These are phyloP conservation scores for Thermothelomyces thermophilus DNA, from an alignment of 2,329 filamentous ascomycete genomes.

Conservation along the genomic window DNA sequence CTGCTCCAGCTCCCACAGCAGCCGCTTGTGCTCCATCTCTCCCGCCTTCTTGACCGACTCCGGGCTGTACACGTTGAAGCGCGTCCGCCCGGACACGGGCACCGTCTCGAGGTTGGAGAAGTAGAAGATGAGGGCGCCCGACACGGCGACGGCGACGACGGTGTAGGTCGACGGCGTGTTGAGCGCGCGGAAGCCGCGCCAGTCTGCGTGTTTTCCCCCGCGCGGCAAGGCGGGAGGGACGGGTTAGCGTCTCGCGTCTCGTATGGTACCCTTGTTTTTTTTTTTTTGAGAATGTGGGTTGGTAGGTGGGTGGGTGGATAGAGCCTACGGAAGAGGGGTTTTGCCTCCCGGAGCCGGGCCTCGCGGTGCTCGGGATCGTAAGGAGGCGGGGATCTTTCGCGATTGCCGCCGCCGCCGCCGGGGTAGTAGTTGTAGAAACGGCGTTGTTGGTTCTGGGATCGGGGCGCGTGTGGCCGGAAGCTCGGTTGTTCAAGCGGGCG, in stretches of 20 bases:
- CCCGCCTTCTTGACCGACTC: constrained; percentile 48
- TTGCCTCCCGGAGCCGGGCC: constrained; percentile 26
- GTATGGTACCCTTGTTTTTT: not conserved
- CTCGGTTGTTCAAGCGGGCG: not conserved
- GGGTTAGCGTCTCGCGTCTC: not conserved
- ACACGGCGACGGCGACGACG: constrained; percentile 36
- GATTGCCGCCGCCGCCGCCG: not conserved
- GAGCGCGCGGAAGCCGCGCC: constrained; percentile 26
- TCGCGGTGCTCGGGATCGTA: not conserved
- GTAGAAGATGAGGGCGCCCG: constrained; percentile 53
- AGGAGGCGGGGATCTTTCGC: constrained; percentile 9
- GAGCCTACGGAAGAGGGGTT: constrained; percentile 32
- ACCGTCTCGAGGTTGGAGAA: constrained; percentile 64
- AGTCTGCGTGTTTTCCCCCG: constrained; percentile 15
- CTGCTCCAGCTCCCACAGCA: constrained; percentile 48
- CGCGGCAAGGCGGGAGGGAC: no score
- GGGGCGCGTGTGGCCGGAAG: no score
- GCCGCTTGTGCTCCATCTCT: constrained; percentile 47
- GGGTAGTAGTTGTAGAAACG: constrained; percentile 4
- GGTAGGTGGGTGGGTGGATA: no score
- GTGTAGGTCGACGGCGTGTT: constrained; percentile 32
- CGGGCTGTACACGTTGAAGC: constrained; percentile 64
- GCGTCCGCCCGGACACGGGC: constrained; percentile 61
- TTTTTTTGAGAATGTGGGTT: not conserved
- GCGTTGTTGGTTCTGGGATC: not conserved